These are phyloP conservation scores for Coemansia sp. DNA, from an alignment of 192 early-diverging fungal genomes.

Conservation along the genomic window DNA sequence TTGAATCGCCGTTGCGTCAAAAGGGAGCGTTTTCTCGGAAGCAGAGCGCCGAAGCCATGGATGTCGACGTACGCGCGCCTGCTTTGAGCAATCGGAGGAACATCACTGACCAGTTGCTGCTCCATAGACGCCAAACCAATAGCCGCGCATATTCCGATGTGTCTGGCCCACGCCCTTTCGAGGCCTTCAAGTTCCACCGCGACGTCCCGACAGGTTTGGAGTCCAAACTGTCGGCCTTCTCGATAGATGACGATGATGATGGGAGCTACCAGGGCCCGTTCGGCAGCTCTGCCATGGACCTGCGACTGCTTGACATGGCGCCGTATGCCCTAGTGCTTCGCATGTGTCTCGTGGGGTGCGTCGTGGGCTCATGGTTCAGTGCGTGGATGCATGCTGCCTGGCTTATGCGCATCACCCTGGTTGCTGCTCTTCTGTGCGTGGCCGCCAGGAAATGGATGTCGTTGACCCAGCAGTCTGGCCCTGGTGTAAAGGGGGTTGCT, in stretches of 20 bases:
- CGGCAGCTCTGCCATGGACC: slow-evolving; percentile 38
- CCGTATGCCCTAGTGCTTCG: neutral
- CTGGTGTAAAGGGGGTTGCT: neutral
- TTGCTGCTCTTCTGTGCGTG: slow-evolving; percentile 1
- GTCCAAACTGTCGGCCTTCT: slow-evolving; percentile 41
- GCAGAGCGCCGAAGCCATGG: slow-evolving; percentile 17
- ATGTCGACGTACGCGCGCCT: slow-evolving; percentile 23
- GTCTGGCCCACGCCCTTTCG: slow-evolving; percentile 31
- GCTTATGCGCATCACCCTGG: slow-evolving; percentile 7
- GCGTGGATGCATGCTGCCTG: slow-evolving; percentile 16
- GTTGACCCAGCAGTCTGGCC: neutral
- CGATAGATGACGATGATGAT: slow-evolving; percentile 28
- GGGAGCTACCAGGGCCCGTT: slow-evolving; percentile 49
- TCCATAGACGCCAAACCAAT: neutral
- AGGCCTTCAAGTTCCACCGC: slow-evolving; percentile 23
- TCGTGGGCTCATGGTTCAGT: slow-evolving; percentile 10
- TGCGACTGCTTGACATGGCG: slow-evolving; percentile 9
- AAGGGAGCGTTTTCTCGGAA: neutral
- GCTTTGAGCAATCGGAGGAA: slow-evolving; percentile 1
- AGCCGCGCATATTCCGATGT: neutral
- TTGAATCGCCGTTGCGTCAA: slow-evolving; percentile 6
- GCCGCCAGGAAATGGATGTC: no score
- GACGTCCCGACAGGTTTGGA: slow-evolving; percentile 35
- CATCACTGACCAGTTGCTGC: neutral
- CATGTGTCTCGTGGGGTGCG: neutral